These are phyloP conservation scores for Calonectria pauciramosa DNA, from an alignment of 2,329 filamentous ascomycete species.

Conservation along the genomic window DNA sequence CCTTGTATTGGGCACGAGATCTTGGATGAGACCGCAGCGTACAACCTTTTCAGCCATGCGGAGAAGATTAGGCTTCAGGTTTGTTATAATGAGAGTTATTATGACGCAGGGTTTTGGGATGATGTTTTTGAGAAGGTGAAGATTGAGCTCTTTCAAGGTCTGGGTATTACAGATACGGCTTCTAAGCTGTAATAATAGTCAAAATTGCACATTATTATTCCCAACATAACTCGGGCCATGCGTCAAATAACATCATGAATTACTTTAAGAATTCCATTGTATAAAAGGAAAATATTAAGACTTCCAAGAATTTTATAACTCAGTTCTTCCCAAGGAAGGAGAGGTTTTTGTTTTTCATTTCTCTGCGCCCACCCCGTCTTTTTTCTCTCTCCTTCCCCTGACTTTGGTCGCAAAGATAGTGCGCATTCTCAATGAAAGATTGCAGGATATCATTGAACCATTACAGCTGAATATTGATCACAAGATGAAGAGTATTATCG, in stretches of 20 bases:
- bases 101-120: not conserved
- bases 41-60: not conserved
- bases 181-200: not conserved
- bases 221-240: not conserved
- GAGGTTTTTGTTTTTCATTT: no score
- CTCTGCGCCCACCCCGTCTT: no score
- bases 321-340: no score
- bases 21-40: not conserved
- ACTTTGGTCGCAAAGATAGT: no score
- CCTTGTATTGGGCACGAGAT: not conserved
- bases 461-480: no score
- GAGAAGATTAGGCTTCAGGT: not conserved
- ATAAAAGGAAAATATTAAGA: not conserved
- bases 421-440: no score
- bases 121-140: not conserved
- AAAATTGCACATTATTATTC: not conserved
- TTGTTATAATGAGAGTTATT: not conserved
- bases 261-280: not conserved
- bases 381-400: no score
- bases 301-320: not conserved
- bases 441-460: no score
- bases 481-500: no score
- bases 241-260: not conserved
- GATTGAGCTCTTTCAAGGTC: not conserved
- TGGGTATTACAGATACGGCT: not conserved